These are phyloP conservation scores for Dalechampia spathulata DNA, from an alignment of 441 rosid genomes.

Conservation along the genomic window DNA sequence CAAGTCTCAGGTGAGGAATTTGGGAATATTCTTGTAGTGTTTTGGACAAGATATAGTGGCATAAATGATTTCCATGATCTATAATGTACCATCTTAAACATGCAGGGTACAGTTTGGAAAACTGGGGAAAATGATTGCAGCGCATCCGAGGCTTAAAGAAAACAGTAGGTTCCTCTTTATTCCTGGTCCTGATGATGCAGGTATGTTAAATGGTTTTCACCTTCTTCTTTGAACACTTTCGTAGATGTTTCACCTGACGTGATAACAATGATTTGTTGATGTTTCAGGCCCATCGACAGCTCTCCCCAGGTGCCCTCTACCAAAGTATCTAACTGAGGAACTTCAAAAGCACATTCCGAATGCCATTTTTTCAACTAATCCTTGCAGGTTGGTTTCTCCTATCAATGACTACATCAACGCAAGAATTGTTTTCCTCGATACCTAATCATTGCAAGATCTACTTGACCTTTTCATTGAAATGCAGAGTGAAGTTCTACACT, in stretches of 20 bases:
- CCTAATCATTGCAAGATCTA: too few relatives aligned
- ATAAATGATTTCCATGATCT: constrained; percentile 9
- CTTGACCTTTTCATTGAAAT: constrained; percentile 6
- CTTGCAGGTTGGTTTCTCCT: constrained; percentile 66
- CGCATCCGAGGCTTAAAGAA: constrained; percentile 64
- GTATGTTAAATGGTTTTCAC: constrained; percentile 25
- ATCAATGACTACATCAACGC: not conserved
- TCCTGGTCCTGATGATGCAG: constrained; percentile 92
- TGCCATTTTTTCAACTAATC: constrained; percentile 86
- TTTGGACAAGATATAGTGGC: not conserved
- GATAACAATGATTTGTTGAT: constrained; percentile 11
- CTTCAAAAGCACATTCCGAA: constrained; percentile 54
- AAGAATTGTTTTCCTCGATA: constrained; percentile 2
- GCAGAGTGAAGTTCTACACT: constrained; percentile 81
- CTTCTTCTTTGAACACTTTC: not conserved
- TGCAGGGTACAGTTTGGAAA: constrained; percentile 65
- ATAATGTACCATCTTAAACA: constrained; percentile 5
- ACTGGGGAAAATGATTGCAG: constrained; percentile 64
- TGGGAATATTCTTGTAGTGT: not conserved
- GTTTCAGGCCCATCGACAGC: constrained; percentile 81
- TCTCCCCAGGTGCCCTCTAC: constrained; percentile 73
- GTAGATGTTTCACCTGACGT: not conserved
- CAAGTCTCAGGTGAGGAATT: constrained; percentile 62
- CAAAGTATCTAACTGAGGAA: constrained; percentile 72
- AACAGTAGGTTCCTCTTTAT: constrained; percentile 72